Evolutionary conservation across 306 rosid species (phyloP), one percentile per base, ranked within the genome.

Genomic region (Canavalia ensiformis): DNA sequence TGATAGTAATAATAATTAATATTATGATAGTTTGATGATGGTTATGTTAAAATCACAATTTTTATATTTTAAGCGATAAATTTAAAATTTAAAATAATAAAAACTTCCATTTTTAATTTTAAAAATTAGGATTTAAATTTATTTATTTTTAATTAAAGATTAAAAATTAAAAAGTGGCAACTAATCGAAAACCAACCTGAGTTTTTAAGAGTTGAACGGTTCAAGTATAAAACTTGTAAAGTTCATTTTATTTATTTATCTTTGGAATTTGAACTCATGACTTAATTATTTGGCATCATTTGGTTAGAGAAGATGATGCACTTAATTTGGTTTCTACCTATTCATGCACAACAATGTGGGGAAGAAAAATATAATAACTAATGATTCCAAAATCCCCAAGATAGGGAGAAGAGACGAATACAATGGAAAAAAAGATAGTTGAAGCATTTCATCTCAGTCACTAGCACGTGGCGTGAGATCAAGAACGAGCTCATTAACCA

Each of bases 401-500:
- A 67, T 5, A 50, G 81, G 81, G 74, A 79, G 1, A 78, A 47
- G 28, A 49, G 81, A 29, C 50, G 2, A 77, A 45, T 35, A 46
- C 39, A 83, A 41, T 10, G 3, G 2, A 4, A 55, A 46, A 34
- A 2, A 46, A 51, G 70, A 41, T 39, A 68, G 0, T 68, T 70
- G 74, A 12, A 74, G 51, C 68, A 69, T 59, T 42, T 73, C 2
- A 65, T 49, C 62, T 31, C 29, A 28, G 4, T 52, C 18, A 34
- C 65, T 68, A 68, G 1, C 47, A 72, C 8, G 4, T 7, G n/a
- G 39, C 1, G 39, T 30, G 8, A 89, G 77, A 31, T 93, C 97
- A 82, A 83, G 74, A 5, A 89, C 5, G 0, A 91, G 49, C 10
- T 95, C 94, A 4, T 87, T 6, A 9, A 93, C 34, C 79, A 93